These are phyloP conservation scores for Styphnolobium japonicum DNA, from an alignment of 306 rosid genomes.

Conservation along the genomic window DNA sequence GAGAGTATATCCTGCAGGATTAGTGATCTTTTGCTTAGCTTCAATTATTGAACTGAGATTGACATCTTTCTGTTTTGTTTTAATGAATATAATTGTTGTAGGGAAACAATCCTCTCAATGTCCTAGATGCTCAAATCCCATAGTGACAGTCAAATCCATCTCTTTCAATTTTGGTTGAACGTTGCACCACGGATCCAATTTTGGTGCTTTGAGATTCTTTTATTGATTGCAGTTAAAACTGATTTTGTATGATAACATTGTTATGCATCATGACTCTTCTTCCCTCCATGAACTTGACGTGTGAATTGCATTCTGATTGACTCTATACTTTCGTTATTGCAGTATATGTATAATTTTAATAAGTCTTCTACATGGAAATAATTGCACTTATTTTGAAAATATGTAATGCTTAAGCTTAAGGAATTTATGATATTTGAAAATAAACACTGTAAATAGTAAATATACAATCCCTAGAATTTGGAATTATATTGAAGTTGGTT, in stretches of 20 bases:
- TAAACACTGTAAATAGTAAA: constrained; percentile 1
- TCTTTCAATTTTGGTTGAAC: background rate
- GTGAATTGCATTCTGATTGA: constrained; percentile 2
- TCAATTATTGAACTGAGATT: background rate
- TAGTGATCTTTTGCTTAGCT: background rate
- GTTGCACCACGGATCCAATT: background rate
- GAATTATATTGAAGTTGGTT: background rate
- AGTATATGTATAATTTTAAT: background rate
- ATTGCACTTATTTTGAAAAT: constrained; percentile 1
- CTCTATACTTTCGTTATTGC: background rate
- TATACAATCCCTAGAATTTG: background rate
- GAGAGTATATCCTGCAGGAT: background rate
- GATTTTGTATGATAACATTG: background rate
- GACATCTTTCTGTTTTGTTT: background rate
- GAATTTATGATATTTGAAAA: background rate
- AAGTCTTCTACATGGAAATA: background rate
- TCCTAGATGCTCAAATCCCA: constrained; percentile 4
- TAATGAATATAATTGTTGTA: background rate
- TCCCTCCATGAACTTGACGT: constrained; percentile 2
- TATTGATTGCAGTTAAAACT: background rate
- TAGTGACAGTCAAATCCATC: background rate
- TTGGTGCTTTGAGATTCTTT: constrained; percentile 5
- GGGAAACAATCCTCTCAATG: background rate
- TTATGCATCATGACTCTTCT: constrained; percentile 5
- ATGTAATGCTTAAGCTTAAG: background rate